Base-by-base conservation (phyloP, 345 rosid species). In the Citrus maxima region DNA sequence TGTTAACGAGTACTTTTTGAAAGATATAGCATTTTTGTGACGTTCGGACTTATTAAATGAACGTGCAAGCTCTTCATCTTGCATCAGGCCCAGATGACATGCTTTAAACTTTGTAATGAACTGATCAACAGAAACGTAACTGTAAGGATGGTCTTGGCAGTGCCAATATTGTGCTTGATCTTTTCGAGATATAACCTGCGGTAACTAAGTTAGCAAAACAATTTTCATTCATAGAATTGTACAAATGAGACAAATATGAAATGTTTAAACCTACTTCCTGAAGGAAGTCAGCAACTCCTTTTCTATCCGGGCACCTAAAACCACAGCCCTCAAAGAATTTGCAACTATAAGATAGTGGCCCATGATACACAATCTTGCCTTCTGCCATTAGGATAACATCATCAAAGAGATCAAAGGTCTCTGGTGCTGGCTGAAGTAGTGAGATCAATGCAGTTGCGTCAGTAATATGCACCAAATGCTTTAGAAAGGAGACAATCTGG, bases 141-240 rank as follows among this genome's bases (percentile, higher is more conserved):
- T 77, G 77, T 82, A 87, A 10, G 82, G 86, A 12, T 32, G 72
- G 12, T 54, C 70, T 34, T 66, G 76, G 28, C 67, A 69, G 49
- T 61, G 71, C 90, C 88, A 87, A 58, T 85, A 89, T 62, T 84
- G 92, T 42, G 77, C 84, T 78, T 89, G 90, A 76, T 89, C 90
- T 68, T 89, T 89, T 76, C 38, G 75, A 5, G 88, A 89, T 27
- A 81, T 80, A 19, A 89, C 88, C 91, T 88, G 51, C 77, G 13
- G 42, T 65, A 5, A 46, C 51, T 35, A 37, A 40, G 19, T 73
- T 66, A 67, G 76, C 66, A 7, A 70, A 51, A 70, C 6, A 64
- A 7, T 28, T 14, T 28, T 25, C 37, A 34, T 66, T 69, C 10
- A 46, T 63, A 46, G 4, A 64, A 51, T 16, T 30, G 5, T 16